These are phyloP conservation scores for Alternaria sp. DNA, from an alignment of 2,329 filamentous ascomycete genomes.

Conservation along the genomic window DNA sequence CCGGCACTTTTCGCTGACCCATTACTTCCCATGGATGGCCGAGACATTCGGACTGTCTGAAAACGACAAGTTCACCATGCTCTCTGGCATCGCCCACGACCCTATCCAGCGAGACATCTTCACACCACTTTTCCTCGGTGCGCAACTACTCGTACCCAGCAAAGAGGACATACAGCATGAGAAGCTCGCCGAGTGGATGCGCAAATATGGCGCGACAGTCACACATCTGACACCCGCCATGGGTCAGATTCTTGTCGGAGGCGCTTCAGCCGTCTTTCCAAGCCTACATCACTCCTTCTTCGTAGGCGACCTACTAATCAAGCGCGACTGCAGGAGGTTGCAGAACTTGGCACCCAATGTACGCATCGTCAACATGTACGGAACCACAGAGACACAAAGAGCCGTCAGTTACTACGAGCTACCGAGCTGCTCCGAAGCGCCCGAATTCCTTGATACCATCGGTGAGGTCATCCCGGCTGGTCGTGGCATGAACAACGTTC, in stretches of 20 bases:
- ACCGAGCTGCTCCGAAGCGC: conserved; percentile 68
- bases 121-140: conserved; percentile 86
- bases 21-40: conserved; percentile 95
- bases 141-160: conserved; percentile 77
- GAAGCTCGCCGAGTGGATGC: conserved; percentile 86
- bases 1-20: conserved; percentile 82
- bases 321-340: conserved; percentile 78
- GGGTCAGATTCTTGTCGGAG: conserved; percentile 92
- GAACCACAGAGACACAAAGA: conserved; percentile 83
- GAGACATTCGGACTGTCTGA: conserved; percentile 76
- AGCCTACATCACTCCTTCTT: conserved; percentile 82
- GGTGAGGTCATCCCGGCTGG: conserved; percentile 83
- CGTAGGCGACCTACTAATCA: conserved; percentile 89
- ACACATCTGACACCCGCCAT: conserved; percentile 94
- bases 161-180: conserved; percentile 87
- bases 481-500: conserved; percentile 85
- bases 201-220: conserved; percentile 73
- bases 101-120: conserved; percentile 78
- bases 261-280: conserved; percentile 77
- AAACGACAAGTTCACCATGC: conserved; percentile 78
- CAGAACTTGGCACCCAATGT: conserved; percentile 77
- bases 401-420: conserved; percentile 85
- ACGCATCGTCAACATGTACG: conserved; percentile 84
- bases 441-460: conserved; percentile 67
- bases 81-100: conserved; percentile 81